Percentiles rank a stretch among this genome's conserved stretches.
Conservation (phyloP, 257 asterid genomes). For the Solanum clarkiae region DNA sequence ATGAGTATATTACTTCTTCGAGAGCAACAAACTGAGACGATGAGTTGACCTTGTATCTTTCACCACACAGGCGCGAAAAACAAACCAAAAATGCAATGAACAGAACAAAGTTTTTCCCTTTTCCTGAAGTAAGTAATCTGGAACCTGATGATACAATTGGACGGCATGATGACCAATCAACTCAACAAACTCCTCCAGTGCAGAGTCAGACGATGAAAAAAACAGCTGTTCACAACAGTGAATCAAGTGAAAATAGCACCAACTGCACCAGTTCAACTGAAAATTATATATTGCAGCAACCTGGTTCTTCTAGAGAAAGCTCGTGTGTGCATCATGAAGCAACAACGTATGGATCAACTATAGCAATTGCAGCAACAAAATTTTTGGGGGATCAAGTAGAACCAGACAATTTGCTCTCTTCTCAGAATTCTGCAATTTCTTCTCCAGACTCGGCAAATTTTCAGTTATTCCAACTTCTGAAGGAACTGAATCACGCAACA, state of each 20-base stretch:
- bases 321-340: slow-evolving; percentile 28
- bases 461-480: slow-evolving; percentile 27
- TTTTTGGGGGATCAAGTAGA: slow-evolving; percentile 30
- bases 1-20: too few relatives aligned
- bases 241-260: slow-evolving; percentile 11
- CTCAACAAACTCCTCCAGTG: slow-evolving; percentile 7
- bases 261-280: slow-evolving; percentile 15
- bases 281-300: slow-evolving; percentile 14
- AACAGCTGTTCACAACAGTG: slow-evolving; percentile 20
- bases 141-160: slow-evolving; percentile 33
- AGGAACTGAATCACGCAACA: slow-evolving; percentile 22
- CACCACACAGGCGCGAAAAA: too few relatives aligned
- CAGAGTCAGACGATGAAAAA: slow-evolving; percentile 3
- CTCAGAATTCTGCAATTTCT: slow-evolving; percentile 50
- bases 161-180: slow-evolving; percentile 22
- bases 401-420: slow-evolving; percentile 44
- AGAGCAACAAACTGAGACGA: too few relatives aligned
- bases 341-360: not conserved
- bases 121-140: slow-evolving; percentile 29
- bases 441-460: slow-evolving; percentile 39
- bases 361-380: not conserved
- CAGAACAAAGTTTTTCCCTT: too few relatives aligned
- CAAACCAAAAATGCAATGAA: too few relatives aligned
- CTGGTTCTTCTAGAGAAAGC: slow-evolving; percentile 22
- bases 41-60: too few relatives aligned